Evolutionary conservation across 2,329 filamentous ascomycete species (phyloP).

Genomic region (Aspergillus sp.): DNA sequence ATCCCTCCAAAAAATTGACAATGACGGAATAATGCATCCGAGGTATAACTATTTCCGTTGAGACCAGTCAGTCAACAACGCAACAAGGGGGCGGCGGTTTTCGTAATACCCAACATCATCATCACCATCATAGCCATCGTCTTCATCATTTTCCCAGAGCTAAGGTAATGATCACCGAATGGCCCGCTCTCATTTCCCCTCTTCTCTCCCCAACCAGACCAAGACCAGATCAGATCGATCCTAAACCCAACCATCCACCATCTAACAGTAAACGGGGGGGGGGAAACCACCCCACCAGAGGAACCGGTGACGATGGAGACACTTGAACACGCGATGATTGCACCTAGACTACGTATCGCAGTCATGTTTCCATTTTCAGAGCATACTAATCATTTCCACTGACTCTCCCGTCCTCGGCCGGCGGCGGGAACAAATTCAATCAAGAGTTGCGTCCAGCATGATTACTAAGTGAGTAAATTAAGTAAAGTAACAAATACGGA

Average conservation of each 20-base stretch:
- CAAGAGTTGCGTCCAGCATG: slow-evolving; percentile 20
- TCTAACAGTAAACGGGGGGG: not conserved
- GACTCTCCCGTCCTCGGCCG: slow-evolving; percentile 7
- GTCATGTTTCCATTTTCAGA: slow-evolving; percentile 14
- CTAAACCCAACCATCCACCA: not conserved
- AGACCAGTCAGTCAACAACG: too few relatives aligned
- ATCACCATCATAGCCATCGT: too few relatives aligned
- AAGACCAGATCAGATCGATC: slow-evolving; percentile 2
- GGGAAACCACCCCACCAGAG: not conserved
- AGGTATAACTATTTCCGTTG: too few relatives aligned
- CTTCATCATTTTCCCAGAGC: too few relatives aligned
- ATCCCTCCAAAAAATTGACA: not conserved
- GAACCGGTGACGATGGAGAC: not conserved
- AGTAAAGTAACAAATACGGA: too few relatives aligned
- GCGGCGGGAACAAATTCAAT: slow-evolving; percentile 27
- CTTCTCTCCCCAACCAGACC: not conserved
- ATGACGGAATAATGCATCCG: slow-evolving; percentile 2
- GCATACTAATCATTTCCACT: not conserved
- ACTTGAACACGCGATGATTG: not conserved
- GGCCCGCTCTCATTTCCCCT: not conserved
- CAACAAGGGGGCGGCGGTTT: too few relatives aligned
- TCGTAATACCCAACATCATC: too few relatives aligned
- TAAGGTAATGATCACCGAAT: not conserved
- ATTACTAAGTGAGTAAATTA: too few relatives aligned
- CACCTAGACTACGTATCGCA: not conserved